Base-by-base conservation (phyloP, 73 alveolate genomes). In the Symbiodinium natans region DNA sequence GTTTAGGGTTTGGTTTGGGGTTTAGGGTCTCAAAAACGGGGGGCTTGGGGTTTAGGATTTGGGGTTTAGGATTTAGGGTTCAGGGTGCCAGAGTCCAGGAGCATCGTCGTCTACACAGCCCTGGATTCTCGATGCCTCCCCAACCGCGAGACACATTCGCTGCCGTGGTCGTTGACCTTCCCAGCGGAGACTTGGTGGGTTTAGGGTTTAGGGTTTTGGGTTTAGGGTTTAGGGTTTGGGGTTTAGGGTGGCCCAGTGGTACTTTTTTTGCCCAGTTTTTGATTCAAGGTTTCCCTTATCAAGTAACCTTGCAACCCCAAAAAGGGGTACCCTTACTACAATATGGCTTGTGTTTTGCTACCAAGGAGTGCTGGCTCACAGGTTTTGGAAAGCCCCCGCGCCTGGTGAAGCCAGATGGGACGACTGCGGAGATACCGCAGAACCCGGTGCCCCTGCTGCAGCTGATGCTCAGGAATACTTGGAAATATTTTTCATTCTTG, bases 91-190 rank as follows among this genome's bases (percentile, higher is more conserved):
- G 0, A 52, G 68, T 27, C 68, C 39, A 87, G 94, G 94, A 48
- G 85, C 31, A n/a, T 87, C 13, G 84, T 75, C 41, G 31, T 87
- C 17, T 87, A 21, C 46, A 36, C 94, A 4, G 68, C 94, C 31
- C 17, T 87, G 46, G 94, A 87, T 59, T 56, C 40, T 23, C 94
- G 94, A n/a, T 87, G 94, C 94, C 63, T 87, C 33, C 94, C 94
- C 4, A 87, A 87, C 63, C 63, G 94, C 1, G 94, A 87, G 71
- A 56, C 41, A 38, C 94, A 87, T 36, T 87, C 94, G 42, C 68
- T 87, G 31, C 94, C 94, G 4, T 87, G 94, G 94, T 87, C 94
- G 2, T 59, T 87, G 85, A 87, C 94, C 10, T 87, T 87, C 34
- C 94, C 94, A 29, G 31, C 7, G 38, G 73, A 59, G 68, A 56